Evolutionary conservation across 1,284 basidiomycete genomes (phyloP), one percentile per base, ranked within the genome.

Genomic region (Trametes polyzona): DNA sequence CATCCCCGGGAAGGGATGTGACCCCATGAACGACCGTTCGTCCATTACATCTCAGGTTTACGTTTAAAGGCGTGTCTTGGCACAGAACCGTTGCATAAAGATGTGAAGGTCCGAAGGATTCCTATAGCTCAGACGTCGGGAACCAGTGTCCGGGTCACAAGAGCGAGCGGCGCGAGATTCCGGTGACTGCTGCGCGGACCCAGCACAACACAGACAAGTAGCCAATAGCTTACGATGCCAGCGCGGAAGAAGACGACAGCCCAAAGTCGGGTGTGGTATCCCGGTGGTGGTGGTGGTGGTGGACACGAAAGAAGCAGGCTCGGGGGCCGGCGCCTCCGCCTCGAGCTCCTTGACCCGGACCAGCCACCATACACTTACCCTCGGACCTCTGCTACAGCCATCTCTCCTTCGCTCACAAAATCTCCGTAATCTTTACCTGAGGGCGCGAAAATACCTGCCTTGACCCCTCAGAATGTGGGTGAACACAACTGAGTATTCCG

Each of bases 1-100:
- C 52, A 59, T 58, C 30, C 61, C 61, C 32, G 55, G 40, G 27
- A 59, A 57, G 35, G 57, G 52, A 26, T 51, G 33, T 24, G 46
- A 50, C 37, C 55, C 52, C 56, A 50, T 50, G 47, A 52, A 48
- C 30, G 59, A 56, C 42, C 55, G 55, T 19, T 52, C 61, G 43
- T 55, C 61, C 61, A 63, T 63, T 53, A 58, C 61, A 63, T 63
- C 35, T 58, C 53, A 55, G 23, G n/a, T 37, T 55, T 47, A 55
- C 52, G 52, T 59, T 16, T 7, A 19, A 37, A n/a, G 42, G 37
- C 21, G 43, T n/a, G 26, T 19, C 39, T 36, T 36, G 35, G 43
- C 43, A 52, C 51, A 32, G 36, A n/a, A 40, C 23, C 21, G 29
- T 58, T 58, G 49, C 35, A 53, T 58, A 36, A 54, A 17, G 26